These are phyloP conservation scores for Cornus controversa DNA, from an alignment of 148 eudicot species.

Conservation along the genomic window DNA sequence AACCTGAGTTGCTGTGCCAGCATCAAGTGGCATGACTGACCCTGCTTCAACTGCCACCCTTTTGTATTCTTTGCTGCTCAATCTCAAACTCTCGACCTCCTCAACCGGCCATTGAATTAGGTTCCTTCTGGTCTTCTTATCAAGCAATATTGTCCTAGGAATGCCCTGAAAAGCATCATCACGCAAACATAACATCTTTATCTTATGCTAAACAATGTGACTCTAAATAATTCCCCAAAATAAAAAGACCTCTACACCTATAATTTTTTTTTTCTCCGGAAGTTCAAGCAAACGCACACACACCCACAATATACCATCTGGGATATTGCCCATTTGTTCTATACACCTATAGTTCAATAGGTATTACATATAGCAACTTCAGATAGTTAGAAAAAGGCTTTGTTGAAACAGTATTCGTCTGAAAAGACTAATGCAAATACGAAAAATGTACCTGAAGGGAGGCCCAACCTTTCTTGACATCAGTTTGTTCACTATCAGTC, in stretches of 20 bases:
- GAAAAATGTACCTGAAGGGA: constrained; percentile 53
- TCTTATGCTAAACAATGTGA: no score
- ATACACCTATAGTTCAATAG: not conserved
- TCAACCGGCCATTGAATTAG: constrained; percentile 52
- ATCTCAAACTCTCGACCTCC: constrained; percentile 41
- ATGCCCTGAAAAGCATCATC: constrained; percentile 10
- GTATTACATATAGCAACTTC: not conserved
- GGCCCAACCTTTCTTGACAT: constrained; percentile 76
- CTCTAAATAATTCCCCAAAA: no score
- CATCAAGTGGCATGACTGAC: constrained; percentile 33
- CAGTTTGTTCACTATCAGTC: constrained; percentile 56
- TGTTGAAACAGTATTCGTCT: no score
- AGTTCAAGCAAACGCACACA: no score
- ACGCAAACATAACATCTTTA: not conserved
- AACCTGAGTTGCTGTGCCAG: constrained; percentile 31
- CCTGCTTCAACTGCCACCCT: constrained; percentile 31
- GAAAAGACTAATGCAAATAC: no score
- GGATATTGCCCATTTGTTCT: no score
- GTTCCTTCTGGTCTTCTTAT: constrained; percentile 40
- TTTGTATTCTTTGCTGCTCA: constrained; percentile 18
- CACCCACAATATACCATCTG: no score
- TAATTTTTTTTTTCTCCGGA: no score
- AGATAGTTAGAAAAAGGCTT: not conserved
- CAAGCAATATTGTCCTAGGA: constrained; percentile 45
- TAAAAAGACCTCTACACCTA: no score